Evolutionary conservation across 2,329 filamentous ascomycete species (phyloP), one percentile per base, ranked within the genome.

Genomic region (Xylaria sp.): DNA sequence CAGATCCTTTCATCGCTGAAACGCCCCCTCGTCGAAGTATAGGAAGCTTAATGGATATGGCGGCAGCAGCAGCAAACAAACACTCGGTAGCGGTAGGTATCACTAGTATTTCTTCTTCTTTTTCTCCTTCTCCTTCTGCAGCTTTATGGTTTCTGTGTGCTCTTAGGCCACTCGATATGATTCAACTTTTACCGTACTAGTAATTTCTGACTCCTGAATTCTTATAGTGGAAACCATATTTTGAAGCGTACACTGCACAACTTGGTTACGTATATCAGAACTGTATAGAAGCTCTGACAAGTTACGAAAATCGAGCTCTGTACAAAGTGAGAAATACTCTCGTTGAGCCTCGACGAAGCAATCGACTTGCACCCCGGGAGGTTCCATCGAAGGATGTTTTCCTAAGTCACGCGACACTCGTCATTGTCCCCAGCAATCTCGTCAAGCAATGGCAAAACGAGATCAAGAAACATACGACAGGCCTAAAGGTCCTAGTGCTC

Each of bases 381-480:
- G 23, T 78, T 0, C 78, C 81, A 0, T 81, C 85, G 0, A 84
- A 81, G 25, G 84, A 83, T 69, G 81, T 97, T 3, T 87, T 84
- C 31, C 82, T 96, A 8, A 92, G 90, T 69, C 85, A 88, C 34
- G 87, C 88, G 0, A 97, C 91, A 0, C 82, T 98, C 3, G 84
- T 97, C 20, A 87, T 98, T 37, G 93, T 94, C 0, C 95, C 95
- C 0, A 85, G 90, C 15, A 98, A 98, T 76, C 84, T 98, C 28
- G 83, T 97, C 2, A 86, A 90, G 63, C 95, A 98, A 78, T 98
- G 95, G 95, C 83, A 88, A 63, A 85, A 89, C 12, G 94, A 98
- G 76, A 94, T 98, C 12, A 78, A 83, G 2, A 94, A 94, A 75
- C 95, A 98, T 76, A 91, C 94, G 0, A 82, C 81, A 2, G 86